Evolutionary conservation across 768 basidiomycete genomes (phyloP).

Genomic region (Butyriboletus loyo): DNA sequence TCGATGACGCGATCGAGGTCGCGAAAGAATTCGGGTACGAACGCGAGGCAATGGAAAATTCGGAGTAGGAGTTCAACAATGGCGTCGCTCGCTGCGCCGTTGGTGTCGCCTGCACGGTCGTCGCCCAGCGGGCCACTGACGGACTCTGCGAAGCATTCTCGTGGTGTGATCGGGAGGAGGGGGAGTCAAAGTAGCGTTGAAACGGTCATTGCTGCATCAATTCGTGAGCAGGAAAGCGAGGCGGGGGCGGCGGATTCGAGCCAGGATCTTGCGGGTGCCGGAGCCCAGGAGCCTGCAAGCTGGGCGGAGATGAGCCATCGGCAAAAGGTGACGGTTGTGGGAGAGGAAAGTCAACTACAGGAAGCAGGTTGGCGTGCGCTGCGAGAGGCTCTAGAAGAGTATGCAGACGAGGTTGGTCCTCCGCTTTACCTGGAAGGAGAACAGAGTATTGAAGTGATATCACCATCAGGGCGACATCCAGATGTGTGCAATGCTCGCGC

Average conservation of each 20-base stretch:
- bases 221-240: slow-evolving; percentile 36
- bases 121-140: slow-evolving; percentile 6
- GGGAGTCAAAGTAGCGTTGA: slow-evolving; percentile 66
- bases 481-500: slow-evolving; percentile 69
- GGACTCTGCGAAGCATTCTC: slow-evolving; percentile 14
- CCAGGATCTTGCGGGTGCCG: slow-evolving; percentile 28
- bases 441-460: neutral
- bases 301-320: slow-evolving; percentile 28
- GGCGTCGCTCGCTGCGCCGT: slow-evolving; percentile 52
- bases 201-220: slow-evolving; percentile 63
- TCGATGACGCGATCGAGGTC: slow-evolving; percentile 32
- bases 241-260: slow-evolving; percentile 19
- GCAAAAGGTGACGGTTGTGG: slow-evolving; percentile 29
- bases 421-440: neutral
- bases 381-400: slow-evolving; percentile 54
- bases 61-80: slow-evolving; percentile 67
- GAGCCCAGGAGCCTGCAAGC: slow-evolving; percentile 24
- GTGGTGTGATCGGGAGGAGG: slow-evolving; percentile 37
- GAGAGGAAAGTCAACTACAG: slow-evolving; percentile 50
- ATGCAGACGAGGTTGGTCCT: slow-evolving; percentile 54
- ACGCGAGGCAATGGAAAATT: slow-evolving; percentile 26
- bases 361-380: slow-evolving; percentile 58
- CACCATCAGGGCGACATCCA: slow-evolving; percentile 70
- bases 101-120: slow-evolving; percentile 17
- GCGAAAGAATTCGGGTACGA: slow-evolving; percentile 28